Base-by-base conservation (phyloP, 192 early-diverging fungal species). In the Ramicandelaber brevisporus region DNA sequence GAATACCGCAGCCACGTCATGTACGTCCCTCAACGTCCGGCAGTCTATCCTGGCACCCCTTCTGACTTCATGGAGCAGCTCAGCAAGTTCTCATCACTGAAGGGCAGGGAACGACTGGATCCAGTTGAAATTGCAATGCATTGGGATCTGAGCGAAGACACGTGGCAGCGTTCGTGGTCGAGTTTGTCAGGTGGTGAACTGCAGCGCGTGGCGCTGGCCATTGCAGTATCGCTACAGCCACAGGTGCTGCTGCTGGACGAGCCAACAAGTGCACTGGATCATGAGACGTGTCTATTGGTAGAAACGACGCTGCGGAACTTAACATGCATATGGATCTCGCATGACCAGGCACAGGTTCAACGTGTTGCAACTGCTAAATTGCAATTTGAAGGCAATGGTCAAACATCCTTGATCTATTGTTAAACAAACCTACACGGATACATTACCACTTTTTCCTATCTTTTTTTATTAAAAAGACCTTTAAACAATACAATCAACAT, bases 211-310 rank as follows among this genome's bases (percentile, higher is more conserved):
- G 54, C 70, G 0, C 41, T 88, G 14, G 84, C 84, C 0, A 71
- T 88, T 31, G 80, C 73, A 10, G 42, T 79, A 11, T 59, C 80
- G 7, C 59, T 68, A 30, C 61, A 68, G 5, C 78, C 84, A 3
- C 54, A 72, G 11, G 51, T 85, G 16, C 37, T 88, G 33, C 44
- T 88, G 14, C 56, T 88, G 4, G 80, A 88, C 47, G 82, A 88
- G 43, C 84, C 84, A 2, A 88, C 84, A 1, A 72, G 69, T 9
- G 80, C 84, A 2, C 35, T 89, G 21, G 84, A 89, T 44, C 68
- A 72, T 17, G 56, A 50, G 28, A 56, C 77, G 0, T 59, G 60
- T 19, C 34, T 46, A 15, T 41, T 71, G 16, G 84, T 89, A 1
- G 80, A 89, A 38, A 40, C 63, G 4, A 63, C 78, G 0, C 42